A percentile compares a stretch with the other conserved stretches of the same genome.
Conservation (phyloP, 2,329 filamentous ascomycete genomes). For the Colletotrichum falcatum region DNA sequence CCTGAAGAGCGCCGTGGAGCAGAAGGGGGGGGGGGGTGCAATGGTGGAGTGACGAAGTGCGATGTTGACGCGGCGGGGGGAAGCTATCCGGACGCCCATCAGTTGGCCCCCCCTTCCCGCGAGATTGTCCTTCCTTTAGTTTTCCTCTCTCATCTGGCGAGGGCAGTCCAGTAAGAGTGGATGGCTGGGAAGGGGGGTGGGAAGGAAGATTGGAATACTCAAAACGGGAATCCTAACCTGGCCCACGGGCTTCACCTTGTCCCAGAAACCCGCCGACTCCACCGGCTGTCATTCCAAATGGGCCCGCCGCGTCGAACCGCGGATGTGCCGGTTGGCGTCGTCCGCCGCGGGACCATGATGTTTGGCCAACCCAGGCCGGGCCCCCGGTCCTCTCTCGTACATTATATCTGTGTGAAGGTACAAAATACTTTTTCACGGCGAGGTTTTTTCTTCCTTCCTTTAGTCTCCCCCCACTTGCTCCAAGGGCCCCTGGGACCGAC, state of each 20-base stretch:
- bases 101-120: background rate
- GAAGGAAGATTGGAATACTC: background rate
- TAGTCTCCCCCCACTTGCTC: too few relatives aligned
- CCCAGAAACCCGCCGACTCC: background rate
- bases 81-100: conserved; percentile 2
- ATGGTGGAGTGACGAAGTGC: background rate
- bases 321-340: conserved; percentile 40
- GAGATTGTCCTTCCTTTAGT: background rate
- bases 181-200: background rate
- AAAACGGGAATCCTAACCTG: conserved; percentile 4
- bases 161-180: background rate
- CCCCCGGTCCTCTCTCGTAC: conserved; percentile 1
- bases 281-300: conserved; percentile 40
- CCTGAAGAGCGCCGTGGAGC: conserved; percentile 12
- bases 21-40: background rate
- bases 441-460: background rate
- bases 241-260: conserved; percentile 15
- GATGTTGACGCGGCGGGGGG: conserved; percentile 8
- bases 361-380: conserved; percentile 1
- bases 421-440: conserved; percentile 2
- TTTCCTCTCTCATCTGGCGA: conserved; percentile 5
- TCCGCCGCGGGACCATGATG: background rate
- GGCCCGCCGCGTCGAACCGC: conserved; percentile 23
- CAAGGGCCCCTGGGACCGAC: conserved; percentile 4
- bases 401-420: conserved; percentile 16